Base-by-base conservation (phyloP, 805 yeast species). In the Lachancea sp. region DNA sequence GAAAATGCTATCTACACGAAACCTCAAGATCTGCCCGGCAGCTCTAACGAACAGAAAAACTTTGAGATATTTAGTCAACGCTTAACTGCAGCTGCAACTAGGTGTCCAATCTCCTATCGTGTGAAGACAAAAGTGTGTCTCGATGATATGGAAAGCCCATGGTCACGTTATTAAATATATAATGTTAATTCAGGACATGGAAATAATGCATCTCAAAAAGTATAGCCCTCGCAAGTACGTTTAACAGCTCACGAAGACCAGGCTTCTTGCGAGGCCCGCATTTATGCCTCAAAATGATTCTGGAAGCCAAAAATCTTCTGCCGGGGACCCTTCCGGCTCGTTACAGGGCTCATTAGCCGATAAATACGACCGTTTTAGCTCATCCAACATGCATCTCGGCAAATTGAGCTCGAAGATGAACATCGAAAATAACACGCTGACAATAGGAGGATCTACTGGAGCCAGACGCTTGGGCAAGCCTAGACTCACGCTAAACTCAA, bases 391-490 rank as follows among this genome's bases (percentile, higher is more conserved):
- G 12, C 35, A 10, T 10, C 17, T 32, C 15, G 35, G 35, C 35
- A 32, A 32, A 11, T 11, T 25, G 35, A 17, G 13, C 16, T 32
- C 35, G 11, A 48, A 38, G 30, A 36, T 48, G 38, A 36, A 36
- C 20, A 48, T 48, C 13, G 42, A 36, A 17, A 48, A 41, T 27
- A 48, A 48, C 30, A 48, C 50, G 5, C 31, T 48, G 11, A 48
- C 40, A 2, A 48, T 48, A 15, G 50, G 50, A 10, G 46, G 41
- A 13, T 13, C 47, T 20, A 34, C 15, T 13, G 35, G 32, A 13
- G n/a, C 31, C 11, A 26, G 36, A n/a, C 29, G 32, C 6, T 9
- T 18, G 11, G 20, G 41, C 2, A 42, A 36, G 15, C 41, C 40
- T 12, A 36, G 29, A 30, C 11, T 42, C 8, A 29, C 26, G 5